A percentile compares a stretch with the other conserved stretches of the same genome.
phyloP scores from a whole-genome alignment of 2,329 filamentous ascomycete genomes.

The Fusarium keratoplasticum region DNA sequence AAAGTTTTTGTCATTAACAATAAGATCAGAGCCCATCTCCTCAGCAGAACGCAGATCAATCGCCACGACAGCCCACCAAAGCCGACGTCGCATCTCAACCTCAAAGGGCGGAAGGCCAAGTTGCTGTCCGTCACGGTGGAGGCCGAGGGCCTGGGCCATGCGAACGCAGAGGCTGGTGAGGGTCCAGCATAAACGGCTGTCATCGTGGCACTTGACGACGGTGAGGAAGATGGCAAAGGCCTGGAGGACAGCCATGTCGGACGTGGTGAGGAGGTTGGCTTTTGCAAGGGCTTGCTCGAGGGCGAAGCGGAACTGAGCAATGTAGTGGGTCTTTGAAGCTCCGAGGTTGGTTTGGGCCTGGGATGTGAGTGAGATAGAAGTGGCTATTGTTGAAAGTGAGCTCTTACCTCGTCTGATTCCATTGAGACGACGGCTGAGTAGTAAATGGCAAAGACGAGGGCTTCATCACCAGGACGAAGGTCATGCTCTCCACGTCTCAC shows the following conservation, averaged over 20 bases:
- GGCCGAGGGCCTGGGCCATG: constrained; percentile 35
- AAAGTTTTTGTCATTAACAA: constrained; percentile 28
- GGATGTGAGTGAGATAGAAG: background rate
- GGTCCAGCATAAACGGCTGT: constrained; percentile 35
- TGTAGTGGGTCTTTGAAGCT: constrained; percentile 25
- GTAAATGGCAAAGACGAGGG: constrained; percentile 35
- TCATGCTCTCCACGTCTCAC: constrained; percentile 29
- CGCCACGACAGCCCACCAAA: constrained; percentile 35
- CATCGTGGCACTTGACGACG: constrained; percentile 35
- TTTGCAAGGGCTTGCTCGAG: constrained; percentile 36
- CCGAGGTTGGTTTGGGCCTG: constrained; percentile 32
- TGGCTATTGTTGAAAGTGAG: background rate
- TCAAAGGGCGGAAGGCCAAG: constrained; percentile 29
- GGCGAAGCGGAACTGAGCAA: constrained; percentile 36
- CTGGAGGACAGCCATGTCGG: constrained; percentile 32
- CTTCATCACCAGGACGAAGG: constrained; percentile 27
- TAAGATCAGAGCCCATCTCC: constrained; percentile 35
- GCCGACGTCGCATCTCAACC: constrained; percentile 39
- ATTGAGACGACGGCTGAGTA: constrained; percentile 29
- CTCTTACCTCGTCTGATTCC: constrained; percentile 24
- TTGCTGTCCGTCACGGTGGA: constrained; percentile 34
- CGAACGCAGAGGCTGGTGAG: constrained; percentile 31
- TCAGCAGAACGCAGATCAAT: constrained; percentile 35
- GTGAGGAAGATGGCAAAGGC: constrained; percentile 35
- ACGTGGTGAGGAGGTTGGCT: constrained; percentile 34